phyloP scores from a whole-genome alignment of 2,329 filamentous ascomycete species.

The Venturia oleaginea region DNA sequence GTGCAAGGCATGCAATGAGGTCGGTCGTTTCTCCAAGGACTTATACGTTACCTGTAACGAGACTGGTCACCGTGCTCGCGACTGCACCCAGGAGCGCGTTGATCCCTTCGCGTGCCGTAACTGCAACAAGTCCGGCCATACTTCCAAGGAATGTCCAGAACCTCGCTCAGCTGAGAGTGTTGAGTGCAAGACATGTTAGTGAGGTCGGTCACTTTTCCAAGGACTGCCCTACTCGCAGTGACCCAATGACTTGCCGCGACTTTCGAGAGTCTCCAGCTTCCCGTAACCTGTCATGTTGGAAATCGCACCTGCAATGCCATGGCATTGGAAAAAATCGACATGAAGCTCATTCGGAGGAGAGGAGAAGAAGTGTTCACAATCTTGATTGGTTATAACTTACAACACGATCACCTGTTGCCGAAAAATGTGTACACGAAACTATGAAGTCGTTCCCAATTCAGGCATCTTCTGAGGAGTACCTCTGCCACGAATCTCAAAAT shows the following conservation, averaged over 20 bases:
- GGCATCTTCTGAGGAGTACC: not conserved
- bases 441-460: not conserved
- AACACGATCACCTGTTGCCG: not conserved
- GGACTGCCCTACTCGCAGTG: no score
- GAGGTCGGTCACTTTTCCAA: slow-evolving; percentile 24
- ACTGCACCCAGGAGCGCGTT: slow-evolving; percentile 48
- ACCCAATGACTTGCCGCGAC: no score
- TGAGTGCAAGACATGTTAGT: slow-evolving; percentile 49
- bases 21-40: no score
- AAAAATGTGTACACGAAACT: not conserved
- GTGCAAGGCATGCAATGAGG: no score
- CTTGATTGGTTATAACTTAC: not conserved
- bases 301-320: not conserved
- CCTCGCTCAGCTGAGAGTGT: slow-evolving; percentile 45
- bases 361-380: not conserved
- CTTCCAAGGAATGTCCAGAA: slow-evolving; percentile 32
- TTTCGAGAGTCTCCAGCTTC: not conserved
- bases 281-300: not conserved
- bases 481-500: not conserved
- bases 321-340: not conserved
- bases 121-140: slow-evolving; percentile 44
- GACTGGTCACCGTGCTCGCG: slow-evolving; percentile 57
- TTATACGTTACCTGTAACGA: slow-evolving; percentile 56
- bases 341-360: not conserved
- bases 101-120: slow-evolving; percentile 61